phyloP scores from a whole-genome alignment of 306 rosid species.

The Rosa lucieae region DNA sequence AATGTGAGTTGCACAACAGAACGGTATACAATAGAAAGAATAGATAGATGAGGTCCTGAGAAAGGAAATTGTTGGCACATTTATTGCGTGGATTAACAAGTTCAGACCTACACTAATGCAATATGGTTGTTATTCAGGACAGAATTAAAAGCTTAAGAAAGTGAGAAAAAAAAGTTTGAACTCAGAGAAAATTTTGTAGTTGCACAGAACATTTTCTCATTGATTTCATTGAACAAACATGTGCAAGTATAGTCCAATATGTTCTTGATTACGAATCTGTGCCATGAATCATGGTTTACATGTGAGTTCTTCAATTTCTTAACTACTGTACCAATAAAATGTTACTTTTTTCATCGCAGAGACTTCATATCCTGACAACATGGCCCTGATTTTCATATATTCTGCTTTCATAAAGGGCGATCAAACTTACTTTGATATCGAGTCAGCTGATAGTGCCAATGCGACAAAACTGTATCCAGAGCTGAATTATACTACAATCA shows the following conservation, averaged over 20 bases:
- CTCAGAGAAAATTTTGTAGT: not conserved
- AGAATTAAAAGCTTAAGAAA: not conserved
- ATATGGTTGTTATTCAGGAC: not conserved
- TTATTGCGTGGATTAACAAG: not conserved
- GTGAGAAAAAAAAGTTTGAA: not conserved
- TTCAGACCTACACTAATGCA: too few species aligned
- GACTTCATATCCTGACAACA: constrained; percentile 64
- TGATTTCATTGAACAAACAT: not conserved
- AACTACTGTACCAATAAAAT: not conserved
- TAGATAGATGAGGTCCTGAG: not conserved
- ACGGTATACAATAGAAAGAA: not conserved
- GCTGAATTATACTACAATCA: constrained; percentile 56
- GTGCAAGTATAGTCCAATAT: not conserved
- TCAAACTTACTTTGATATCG: constrained; percentile 69
- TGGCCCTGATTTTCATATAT: constrained; percentile 55
- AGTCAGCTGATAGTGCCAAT: constrained; percentile 50
- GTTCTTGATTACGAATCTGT: not conserved
- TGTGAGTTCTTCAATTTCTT: not conserved
- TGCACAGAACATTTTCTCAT: not conserved
- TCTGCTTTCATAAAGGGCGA: constrained; percentile 86
- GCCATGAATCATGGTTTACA: not conserved
- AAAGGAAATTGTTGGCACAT: not conserved
- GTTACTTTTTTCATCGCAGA: constrained; percentile 43
- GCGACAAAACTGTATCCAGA: constrained; percentile 68
- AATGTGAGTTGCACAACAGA: not conserved